Evolutionary conservation across 2,329 filamentous ascomycete species (phyloP), one percentile per base, ranked within the genome.

Genomic region (Ophiostoma ips): DNA sequence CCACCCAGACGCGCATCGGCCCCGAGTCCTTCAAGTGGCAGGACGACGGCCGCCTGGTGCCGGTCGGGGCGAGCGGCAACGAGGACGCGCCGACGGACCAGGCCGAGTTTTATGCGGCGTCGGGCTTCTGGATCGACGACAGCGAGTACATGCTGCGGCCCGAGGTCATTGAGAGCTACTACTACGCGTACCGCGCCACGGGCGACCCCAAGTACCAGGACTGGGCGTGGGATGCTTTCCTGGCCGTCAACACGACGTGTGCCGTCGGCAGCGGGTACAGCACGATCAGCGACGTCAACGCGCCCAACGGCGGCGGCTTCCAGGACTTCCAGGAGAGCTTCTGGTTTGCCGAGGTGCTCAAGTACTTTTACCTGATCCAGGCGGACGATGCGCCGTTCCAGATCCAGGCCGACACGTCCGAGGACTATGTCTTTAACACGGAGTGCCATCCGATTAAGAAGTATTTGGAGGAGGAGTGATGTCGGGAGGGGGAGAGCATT

Each of bases 341-440:
- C 68, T 81, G 84, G 70, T 87, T 94, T 63, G 87, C 87, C 0
- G 87, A 94, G 69, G 83, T 88, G 55, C 62, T 94, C 63, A 94
- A 94, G 71, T 94, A 94, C 63, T 70, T 75, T 51, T 94, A 85
- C 66, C 63, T 94, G 58, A 84, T 85, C 52, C 78, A 80, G 60
- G 72, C 76, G 0, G 68, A 64, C 61, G 83, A 86, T 31, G 77
- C 71, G 2, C 61, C 63, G 5, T 72, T 71, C 58, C 73, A 77
- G 60, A 63, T 76, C 46, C 67, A 69, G 55, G 64, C 65, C 11
- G 63, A 64, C 41, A 62, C 65, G 45, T 59, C 62, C n/a, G 74
- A 73, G 56, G 50, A 66, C 53, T 77, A 65, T 55, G 71, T 75
- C 6, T 73, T 64, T 54, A 73, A 73, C 58, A 73, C 71, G 0